These are phyloP conservation scores for Stemphylium beticola DNA, from an alignment of 2,329 filamentous ascomycete genomes.

Conservation along the genomic window DNA sequence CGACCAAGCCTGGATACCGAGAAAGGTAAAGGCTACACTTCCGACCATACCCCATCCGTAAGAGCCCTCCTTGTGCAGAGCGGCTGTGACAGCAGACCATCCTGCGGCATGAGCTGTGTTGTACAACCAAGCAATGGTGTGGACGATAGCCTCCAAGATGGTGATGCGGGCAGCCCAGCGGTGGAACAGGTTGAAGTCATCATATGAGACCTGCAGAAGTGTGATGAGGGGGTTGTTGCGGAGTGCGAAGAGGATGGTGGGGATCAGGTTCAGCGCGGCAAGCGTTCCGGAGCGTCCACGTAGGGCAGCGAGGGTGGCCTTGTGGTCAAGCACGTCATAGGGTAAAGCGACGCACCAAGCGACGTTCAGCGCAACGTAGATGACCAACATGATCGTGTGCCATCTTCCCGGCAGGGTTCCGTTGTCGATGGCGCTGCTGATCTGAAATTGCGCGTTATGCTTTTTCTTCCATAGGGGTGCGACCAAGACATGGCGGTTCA, in stretches of 20 bases:
- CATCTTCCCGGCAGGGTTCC: constrained; percentile 82
- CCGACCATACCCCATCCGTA: constrained; percentile 69
- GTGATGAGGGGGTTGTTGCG: constrained; percentile 92
- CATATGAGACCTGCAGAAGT: constrained; percentile 86
- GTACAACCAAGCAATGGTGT: constrained; percentile 75
- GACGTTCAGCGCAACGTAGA: constrained; percentile 75
- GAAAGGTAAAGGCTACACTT: constrained; percentile 64
- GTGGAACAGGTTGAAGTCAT: constrained; percentile 92
- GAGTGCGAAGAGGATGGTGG: constrained; percentile 84
- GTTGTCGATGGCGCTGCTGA: constrained; percentile 71
- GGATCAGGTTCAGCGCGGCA: constrained; percentile 88
- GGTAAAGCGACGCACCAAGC: constrained; percentile 76
- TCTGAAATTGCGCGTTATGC: constrained; percentile 76
- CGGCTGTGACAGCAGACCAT: constrained; percentile 62
- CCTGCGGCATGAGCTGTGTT: constrained; percentile 68
- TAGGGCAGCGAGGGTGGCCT: constrained; percentile 75
- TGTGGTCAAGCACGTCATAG: constrained; percentile 57
- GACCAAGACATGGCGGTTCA: constrained; percentile 69
- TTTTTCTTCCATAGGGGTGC: constrained; percentile 76
- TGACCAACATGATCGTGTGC: constrained; percentile 70
- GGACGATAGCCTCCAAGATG: constrained; percentile 71
- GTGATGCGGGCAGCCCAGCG: constrained; percentile 81
- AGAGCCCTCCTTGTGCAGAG: constrained; percentile 66
- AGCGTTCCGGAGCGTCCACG: constrained; percentile 85
- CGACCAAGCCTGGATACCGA: constrained; percentile 75